Conservation (phyloP, 208 protist species). For the Leishmania aethiopica region DNA sequence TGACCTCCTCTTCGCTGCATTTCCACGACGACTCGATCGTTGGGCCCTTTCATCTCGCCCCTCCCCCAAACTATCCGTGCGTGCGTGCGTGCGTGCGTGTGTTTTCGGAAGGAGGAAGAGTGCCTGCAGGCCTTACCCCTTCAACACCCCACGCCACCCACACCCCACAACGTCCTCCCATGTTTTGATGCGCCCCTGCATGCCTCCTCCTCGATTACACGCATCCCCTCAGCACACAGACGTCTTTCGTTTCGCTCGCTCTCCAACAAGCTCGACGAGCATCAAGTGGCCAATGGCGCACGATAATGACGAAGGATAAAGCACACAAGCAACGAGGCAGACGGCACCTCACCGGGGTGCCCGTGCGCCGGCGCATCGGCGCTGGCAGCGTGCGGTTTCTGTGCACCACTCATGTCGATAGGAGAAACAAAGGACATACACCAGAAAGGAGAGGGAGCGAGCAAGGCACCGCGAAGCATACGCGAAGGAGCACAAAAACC, state of each 20-base stretch:
- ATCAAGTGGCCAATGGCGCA: neutral
- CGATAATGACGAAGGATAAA: neutral
- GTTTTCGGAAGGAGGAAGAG: neutral
- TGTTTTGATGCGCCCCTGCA: neutral
- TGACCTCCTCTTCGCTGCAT: neutral
- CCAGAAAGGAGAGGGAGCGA: neutral
- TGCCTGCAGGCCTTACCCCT: neutral
- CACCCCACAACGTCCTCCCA: neutral
- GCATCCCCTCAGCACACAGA: neutral
- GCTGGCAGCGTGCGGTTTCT: neutral
- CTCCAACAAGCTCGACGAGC: neutral
- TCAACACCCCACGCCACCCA: neutral
- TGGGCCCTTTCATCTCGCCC: neutral
- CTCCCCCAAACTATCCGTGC: neutral
- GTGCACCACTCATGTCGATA: slow-evolving; percentile 1
- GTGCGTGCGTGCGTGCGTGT: neutral
- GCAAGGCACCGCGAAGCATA: neutral
- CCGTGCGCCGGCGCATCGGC: neutral
- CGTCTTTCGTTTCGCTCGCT: neutral
- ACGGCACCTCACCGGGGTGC: neutral
- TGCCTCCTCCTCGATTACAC: neutral
- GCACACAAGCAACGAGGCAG: neutral
- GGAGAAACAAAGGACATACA: neutral
- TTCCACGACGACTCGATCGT: neutral
- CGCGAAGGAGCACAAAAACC: neutral